phyloP scores from a whole-genome alignment of 371 early-diverging fungal species.

The Blyttiomyces sp. region DNA sequence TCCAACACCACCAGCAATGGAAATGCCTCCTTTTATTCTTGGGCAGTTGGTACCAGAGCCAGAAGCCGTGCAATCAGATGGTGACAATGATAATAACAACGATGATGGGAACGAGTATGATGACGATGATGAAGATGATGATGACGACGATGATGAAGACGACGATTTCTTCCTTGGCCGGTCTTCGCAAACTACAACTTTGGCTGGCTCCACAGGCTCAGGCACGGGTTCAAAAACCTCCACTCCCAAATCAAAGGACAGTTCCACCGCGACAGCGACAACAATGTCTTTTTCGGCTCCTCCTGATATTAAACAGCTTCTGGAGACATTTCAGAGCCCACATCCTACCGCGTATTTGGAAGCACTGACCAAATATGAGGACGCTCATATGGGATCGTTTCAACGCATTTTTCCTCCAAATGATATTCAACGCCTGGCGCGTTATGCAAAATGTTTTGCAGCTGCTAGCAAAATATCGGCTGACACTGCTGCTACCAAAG shows the following conservation, averaged over 20 bases:
- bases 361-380: constrained; percentile 29
- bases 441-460: constrained; percentile 27
- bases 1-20: too few species aligned
- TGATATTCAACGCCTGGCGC: constrained; percentile 20
- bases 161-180: neutral
- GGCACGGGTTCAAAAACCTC: neutral
- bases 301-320: constrained; percentile 10
- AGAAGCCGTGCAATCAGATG: too few species aligned
- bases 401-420: constrained; percentile 39
- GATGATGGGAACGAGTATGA: too few species aligned
- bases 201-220: neutral
- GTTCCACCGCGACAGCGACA: neutral
- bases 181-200: neutral
- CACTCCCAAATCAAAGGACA: neutral
- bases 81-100: too few species aligned
- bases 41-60: too few species aligned
- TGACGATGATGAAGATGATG: too few species aligned
- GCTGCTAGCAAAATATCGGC: constrained; percentile 25
- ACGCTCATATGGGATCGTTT: constrained; percentile 36
- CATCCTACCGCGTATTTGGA: constrained; percentile 21
- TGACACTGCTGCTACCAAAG: constrained; percentile 37
- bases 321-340: constrained; percentile 3
- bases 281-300: constrained; percentile 1
- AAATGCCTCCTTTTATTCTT: too few species aligned
- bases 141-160: too few species aligned